These are phyloP conservation scores for Emericellopsis terricola DNA, from an alignment of 495 filamentous ascomycete genomes.

Conservation along the genomic window DNA sequence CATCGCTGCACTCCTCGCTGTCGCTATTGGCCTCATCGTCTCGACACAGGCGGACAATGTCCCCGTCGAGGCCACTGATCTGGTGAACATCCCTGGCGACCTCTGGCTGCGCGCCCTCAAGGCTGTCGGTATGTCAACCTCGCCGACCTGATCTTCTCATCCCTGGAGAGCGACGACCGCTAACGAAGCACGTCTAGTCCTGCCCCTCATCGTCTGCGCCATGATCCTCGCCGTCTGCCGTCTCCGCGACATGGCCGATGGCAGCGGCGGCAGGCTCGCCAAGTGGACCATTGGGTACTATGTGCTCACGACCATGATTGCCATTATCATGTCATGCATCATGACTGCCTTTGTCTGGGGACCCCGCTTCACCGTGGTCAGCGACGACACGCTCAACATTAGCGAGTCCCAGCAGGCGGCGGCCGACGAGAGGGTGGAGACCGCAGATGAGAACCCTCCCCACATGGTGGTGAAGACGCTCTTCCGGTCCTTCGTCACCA, in stretches of 20 bases:
- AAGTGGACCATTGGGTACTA: slow-evolving; percentile 13
- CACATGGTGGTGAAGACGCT: slow-evolving; percentile 12
- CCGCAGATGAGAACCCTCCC: slow-evolving; percentile 6
- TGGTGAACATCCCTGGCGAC: slow-evolving; percentile 10
- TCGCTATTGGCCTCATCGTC: slow-evolving; percentile 12
- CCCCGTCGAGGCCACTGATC: slow-evolving; percentile 6
- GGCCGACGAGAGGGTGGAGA: slow-evolving; percentile 2
- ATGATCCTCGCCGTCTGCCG: slow-evolving; percentile 14
- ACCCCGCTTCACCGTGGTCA: slow-evolving; percentile 8
- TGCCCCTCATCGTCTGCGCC: slow-evolving; percentile 14
- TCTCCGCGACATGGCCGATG: slow-evolving; percentile 8
- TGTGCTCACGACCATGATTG: slow-evolving; percentile 11
- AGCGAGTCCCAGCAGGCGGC: slow-evolving; percentile 5
- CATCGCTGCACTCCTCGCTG: slow-evolving; percentile 9
- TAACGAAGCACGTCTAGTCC: too few relatives aligned
- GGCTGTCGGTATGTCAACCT: slow-evolving; percentile 9
- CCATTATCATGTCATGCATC: slow-evolving; percentile 12
- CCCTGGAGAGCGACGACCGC: too few relatives aligned
- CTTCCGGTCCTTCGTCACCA: slow-evolving; percentile 14
- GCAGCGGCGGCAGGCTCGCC: slow-evolving; percentile 8
- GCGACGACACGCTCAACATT: slow-evolving; percentile 1
- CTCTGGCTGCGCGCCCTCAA: slow-evolving; percentile 15
- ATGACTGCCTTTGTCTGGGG: slow-evolving; percentile 11
- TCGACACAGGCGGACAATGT: slow-evolving; percentile 8
- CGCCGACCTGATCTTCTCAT: neutral